Conservation (phyloP, 2,329 filamentous ascomycete species). For the Aureobasidium mangrovei region DNA sequence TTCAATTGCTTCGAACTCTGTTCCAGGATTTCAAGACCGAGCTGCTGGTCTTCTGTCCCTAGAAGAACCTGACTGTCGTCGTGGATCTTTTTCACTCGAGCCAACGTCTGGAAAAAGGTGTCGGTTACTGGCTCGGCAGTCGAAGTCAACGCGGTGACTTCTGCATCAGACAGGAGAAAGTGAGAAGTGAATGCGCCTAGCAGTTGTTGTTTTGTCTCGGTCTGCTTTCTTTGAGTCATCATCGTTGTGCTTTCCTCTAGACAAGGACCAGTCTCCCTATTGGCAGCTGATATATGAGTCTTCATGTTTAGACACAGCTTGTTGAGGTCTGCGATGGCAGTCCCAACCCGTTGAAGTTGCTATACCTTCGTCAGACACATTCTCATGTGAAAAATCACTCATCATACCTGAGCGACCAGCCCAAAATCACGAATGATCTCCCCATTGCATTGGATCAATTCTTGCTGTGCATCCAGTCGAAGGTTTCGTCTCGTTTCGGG, state of each 20-base stretch:
- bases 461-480: constrained; percentile 75
- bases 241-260: constrained; percentile 69
- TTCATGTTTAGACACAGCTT: constrained; percentile 73
- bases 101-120: constrained; percentile 68
- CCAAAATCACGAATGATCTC: constrained; percentile 83
- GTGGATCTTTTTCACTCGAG: constrained; percentile 76
- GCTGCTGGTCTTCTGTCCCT: constrained; percentile 77
- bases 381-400: not conserved
- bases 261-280: constrained; percentile 62
- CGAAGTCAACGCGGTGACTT: constrained; percentile 65
- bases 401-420: constrained; percentile 66
- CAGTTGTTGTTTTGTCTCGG: constrained; percentile 72
- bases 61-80: constrained; percentile 82
- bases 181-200: constrained; percentile 69
- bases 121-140: constrained; percentile 77
- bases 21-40: constrained; percentile 87
- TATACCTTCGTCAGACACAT: constrained; percentile 32
- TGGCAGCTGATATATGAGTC: constrained; percentile 64
- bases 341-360: constrained; percentile 80
- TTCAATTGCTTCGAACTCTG: constrained; percentile 81
- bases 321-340: constrained; percentile 69
- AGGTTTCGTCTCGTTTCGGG: constrained; percentile 70
- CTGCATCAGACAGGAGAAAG: constrained; percentile 77
- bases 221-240: constrained; percentile 60
- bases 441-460: constrained; percentile 88